A percentile compares a stretch with the other conserved stretches of the same genome.
phyloP scores from a whole-genome alignment of 768 basidiomycete species.

The Lyophyllum decastes region DNA sequence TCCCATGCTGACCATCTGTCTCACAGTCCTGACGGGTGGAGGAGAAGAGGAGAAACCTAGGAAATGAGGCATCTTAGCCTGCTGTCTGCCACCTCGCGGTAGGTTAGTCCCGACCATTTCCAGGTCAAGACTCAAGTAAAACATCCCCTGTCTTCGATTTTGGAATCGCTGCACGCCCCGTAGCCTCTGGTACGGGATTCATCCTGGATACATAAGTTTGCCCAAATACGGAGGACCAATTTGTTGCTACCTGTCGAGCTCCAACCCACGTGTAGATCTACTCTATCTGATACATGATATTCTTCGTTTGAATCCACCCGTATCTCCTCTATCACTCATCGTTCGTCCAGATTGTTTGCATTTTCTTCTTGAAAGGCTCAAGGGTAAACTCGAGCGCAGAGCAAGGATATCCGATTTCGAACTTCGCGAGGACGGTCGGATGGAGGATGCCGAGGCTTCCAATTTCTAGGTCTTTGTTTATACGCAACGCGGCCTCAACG shows the following conservation, averaged over 20 bases:
- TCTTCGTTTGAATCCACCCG: background rate
- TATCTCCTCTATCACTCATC: conserved; percentile 41
- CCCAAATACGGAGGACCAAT: background rate
- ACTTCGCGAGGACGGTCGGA: conserved; percentile 87
- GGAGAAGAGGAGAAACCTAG: conserved; percentile 39
- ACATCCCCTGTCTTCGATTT: background rate
- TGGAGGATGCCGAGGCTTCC: conserved; percentile 94
- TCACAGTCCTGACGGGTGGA: conserved; percentile 33
- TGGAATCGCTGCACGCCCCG: too few relatives aligned
- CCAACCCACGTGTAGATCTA: background rate
- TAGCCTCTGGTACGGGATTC: too few relatives aligned
- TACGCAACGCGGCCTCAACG: conserved; percentile 44
- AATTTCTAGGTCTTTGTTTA: conserved; percentile 66
- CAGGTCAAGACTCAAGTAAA: background rate
- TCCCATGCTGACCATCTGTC: background rate
- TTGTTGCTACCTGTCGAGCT: background rate
- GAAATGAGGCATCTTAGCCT: conserved; percentile 6
- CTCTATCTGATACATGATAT: conserved; percentile 22
- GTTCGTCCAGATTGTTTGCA: conserved; percentile 58
- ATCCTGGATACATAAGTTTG: background rate
- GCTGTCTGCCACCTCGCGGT: background rate
- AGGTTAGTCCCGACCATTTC: conserved; percentile 2
- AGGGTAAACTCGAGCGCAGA: conserved; percentile 93
- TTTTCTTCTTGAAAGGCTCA: conserved; percentile 88
- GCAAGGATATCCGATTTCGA: conserved; percentile 93